These are phyloP conservation scores for Xylaria sp. DNA, from an alignment of 2,329 filamentous ascomycete genomes.

Conservation along the genomic window DNA sequence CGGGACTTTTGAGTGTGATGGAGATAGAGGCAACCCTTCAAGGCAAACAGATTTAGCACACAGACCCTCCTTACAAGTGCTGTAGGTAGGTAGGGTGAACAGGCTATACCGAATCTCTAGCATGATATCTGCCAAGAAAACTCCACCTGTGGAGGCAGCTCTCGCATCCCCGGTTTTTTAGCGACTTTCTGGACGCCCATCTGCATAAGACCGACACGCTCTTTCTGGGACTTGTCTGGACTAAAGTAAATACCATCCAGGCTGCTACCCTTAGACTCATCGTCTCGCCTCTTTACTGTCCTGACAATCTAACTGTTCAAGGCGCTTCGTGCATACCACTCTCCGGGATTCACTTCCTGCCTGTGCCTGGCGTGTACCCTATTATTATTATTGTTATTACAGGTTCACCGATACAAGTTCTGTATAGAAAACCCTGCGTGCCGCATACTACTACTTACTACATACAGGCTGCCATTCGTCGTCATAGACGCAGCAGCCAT, in stretches of 20 bases:
- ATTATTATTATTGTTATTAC: background rate
- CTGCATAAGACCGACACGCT: conserved; percentile 14
- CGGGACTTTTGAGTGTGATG: background rate
- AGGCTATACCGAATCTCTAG: background rate
- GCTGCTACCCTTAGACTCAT: conserved; percentile 7
- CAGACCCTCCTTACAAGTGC: too few species aligned
- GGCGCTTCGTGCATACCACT: background rate
- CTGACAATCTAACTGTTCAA: background rate
- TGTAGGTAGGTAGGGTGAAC: too few species aligned
- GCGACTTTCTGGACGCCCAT: conserved; percentile 1
- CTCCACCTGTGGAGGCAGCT: conserved; percentile 28
- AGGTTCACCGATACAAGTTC: background rate
- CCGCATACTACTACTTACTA: background rate
- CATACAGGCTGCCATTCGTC: conserved; percentile 12
- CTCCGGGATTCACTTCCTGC: conserved; percentile 12
- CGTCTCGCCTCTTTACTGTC: background rate
- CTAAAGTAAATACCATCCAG: background rate
- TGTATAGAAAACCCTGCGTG: conserved; percentile 1
- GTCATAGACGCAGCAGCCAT: conserved; percentile 51
- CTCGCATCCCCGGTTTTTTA: conserved; percentile 25
- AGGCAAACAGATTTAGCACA: background rate
- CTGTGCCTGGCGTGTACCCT: conserved; percentile 6
- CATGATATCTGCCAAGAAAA: conserved; percentile 16
- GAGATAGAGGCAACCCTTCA: background rate
- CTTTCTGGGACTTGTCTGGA: background rate